phyloP scores from a whole-genome alignment of 768 basidiomycete species.

The Chiua virens region DNA sequence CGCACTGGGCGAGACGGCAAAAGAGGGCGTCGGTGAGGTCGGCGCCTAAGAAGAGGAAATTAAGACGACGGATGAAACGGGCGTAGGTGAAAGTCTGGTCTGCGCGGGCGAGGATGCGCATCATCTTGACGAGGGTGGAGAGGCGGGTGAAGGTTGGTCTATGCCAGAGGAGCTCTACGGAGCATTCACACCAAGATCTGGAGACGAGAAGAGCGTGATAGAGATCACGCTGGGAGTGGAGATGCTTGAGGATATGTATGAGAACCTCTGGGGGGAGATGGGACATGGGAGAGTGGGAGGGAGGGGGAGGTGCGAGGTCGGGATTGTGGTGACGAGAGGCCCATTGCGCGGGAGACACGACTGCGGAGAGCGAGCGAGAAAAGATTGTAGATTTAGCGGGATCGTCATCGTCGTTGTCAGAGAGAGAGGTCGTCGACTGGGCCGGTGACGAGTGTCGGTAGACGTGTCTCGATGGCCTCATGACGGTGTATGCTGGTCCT shows the following conservation, averaged over 20 bases:
- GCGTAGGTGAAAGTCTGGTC: conserved; percentile 86
- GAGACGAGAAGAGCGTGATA: conserved; percentile 77
- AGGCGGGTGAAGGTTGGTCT: conserved; percentile 75
- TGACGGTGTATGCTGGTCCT: neutral
- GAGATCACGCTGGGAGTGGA: conserved; percentile 74
- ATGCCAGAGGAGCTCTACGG: conserved; percentile 94
- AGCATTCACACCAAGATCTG: conserved; percentile 92
- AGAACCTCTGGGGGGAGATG: conserved; percentile 87
- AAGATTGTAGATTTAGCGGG: conserved; percentile 48
- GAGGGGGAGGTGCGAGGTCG: conserved; percentile 28
- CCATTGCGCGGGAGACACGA: conserved; percentile 71
- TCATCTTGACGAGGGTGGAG: conserved; percentile 75
- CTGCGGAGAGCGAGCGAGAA: conserved; percentile 36
- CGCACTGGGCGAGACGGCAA: conserved; percentile 67
- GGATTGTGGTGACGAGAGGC: conserved; percentile 32
- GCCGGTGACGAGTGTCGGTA: conserved; percentile 47
- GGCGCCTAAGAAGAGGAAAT: conserved; percentile 71
- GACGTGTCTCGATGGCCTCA: conserved; percentile 35
- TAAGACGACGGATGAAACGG: conserved; percentile 85
- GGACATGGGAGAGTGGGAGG: conserved; percentile 56
- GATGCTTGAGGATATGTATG: conserved; percentile 86
- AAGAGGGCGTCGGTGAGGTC: conserved; percentile 77
- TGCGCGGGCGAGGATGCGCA: conserved; percentile 59
- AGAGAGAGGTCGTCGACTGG: conserved; percentile 78
- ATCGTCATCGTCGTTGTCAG: conserved; percentile 71